A percentile compares a stretch with the other conserved stretches of the same genome.
Evolutionary conservation across 768 basidiomycete species (phyloP).

Genomic region (Agaricus blazei): DNA sequence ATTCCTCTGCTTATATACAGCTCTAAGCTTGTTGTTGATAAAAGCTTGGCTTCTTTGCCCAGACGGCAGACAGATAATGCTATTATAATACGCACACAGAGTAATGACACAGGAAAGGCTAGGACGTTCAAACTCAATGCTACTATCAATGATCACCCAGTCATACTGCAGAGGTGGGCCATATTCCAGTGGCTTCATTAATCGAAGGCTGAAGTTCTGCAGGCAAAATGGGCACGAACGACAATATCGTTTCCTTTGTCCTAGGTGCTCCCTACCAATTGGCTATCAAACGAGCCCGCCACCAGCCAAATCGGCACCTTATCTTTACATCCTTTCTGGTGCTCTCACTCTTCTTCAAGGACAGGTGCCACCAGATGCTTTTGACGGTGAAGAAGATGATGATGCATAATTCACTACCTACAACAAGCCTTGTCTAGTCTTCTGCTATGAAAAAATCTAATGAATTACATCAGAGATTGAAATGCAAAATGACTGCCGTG

Average conservation of each 20-base stretch:
- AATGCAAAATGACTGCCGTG: constrained; percentile 1
- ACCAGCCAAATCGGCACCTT: constrained; percentile 72
- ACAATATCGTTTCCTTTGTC: constrained; percentile 69
- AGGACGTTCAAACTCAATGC: constrained; percentile 88
- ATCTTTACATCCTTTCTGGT: constrained; percentile 75
- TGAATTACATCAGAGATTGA: not conserved
- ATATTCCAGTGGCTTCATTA: not conserved
- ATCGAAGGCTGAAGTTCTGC: constrained; percentile 6
- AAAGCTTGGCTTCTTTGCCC: constrained; percentile 61
- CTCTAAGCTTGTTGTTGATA: constrained; percentile 80
- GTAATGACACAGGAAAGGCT: constrained; percentile 49
- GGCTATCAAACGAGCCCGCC: constrained; percentile 78
- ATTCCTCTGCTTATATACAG: not conserved
- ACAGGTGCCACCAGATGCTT: constrained; percentile 78
- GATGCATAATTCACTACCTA: constrained; percentile 16
- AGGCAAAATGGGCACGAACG: constrained; percentile 69
- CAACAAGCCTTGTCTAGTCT: not conserved
- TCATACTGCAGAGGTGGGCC: constrained; percentile 73
- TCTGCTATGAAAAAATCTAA: not conserved
- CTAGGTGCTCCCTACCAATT: constrained; percentile 60
- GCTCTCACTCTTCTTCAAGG: constrained; percentile 88
- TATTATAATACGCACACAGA: constrained; percentile 73
- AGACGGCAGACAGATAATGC: constrained; percentile 75
- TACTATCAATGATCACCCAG: constrained; percentile 48
- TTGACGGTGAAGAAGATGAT: constrained; percentile 55